Evolutionary conservation across 2,329 filamentous ascomycete species (phyloP).

Genomic region (Zymoseptoria tritici): DNA sequence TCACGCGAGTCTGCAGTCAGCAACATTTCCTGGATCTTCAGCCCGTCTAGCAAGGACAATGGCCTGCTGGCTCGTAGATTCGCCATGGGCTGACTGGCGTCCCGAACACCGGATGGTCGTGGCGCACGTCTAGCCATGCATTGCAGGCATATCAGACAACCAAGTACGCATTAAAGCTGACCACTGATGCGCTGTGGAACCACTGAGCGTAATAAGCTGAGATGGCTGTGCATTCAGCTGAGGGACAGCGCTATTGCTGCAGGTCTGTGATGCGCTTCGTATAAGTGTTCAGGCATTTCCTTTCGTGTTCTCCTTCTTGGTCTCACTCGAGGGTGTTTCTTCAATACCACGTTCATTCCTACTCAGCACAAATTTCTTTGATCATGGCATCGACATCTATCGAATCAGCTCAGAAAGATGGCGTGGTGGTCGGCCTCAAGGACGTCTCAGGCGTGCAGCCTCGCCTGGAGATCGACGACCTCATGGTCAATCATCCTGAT

Average conservation of each 20-base stretch:
- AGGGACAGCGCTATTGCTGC: not conserved
- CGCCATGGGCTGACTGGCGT: not conserved
- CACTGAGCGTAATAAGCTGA: not conserved
- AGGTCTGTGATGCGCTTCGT: not conserved
- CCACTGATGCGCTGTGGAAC: not conserved
- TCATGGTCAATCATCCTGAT: not conserved
- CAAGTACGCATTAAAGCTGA: not conserved
- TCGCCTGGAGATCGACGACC: not conserved
- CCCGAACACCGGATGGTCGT: not conserved
- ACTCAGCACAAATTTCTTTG: not conserved
- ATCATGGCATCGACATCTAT: not conserved
- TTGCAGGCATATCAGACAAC: not conserved
- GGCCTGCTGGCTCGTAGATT: not conserved
- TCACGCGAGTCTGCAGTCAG: not conserved
- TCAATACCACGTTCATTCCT: not conserved
- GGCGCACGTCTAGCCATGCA: not conserved
- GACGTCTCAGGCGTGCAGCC: not conserved
- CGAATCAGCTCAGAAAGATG: not conserved
- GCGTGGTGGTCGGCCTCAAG: not conserved
- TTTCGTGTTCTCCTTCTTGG: not conserved
- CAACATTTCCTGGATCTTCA: not conserved
- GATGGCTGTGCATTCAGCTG: not conserved
- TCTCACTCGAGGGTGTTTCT: not conserved
- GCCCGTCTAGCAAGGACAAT: not conserved
- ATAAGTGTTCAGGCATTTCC: not conserved